Conservation (phyloP, 2,329 filamentous ascomycete genomes). For the Epichloe sibirici region DNA sequence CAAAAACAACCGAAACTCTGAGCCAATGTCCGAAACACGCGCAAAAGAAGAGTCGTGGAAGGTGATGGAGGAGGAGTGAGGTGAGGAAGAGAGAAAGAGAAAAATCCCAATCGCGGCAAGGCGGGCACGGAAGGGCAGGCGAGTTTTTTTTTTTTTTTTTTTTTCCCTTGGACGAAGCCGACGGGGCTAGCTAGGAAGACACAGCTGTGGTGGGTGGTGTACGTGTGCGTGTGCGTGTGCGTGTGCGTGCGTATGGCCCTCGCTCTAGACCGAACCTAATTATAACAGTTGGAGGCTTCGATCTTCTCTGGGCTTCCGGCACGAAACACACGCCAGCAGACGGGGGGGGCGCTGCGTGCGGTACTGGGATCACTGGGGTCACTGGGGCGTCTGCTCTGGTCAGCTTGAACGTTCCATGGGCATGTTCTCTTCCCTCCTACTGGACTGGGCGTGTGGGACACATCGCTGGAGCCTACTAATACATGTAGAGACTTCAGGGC, state of each 20-base stretch:
- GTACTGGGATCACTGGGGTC: no score
- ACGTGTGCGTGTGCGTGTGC: neutral
- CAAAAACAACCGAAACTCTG: conserved; percentile 34
- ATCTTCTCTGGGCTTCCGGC: conserved; percentile 1
- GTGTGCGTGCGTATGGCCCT: neutral
- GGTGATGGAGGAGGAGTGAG: conserved; percentile 20
- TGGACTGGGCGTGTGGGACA: neutral
- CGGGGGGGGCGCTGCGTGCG: neutral
- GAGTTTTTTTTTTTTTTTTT: conserved; percentile 20
- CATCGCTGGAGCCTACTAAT: neutral
- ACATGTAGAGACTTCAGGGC: neutral
- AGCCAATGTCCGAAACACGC: conserved; percentile 32
- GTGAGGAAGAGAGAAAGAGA: conserved; percentile 11
- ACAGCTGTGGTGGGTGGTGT: neutral
- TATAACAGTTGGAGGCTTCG: neutral
- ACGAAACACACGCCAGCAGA: neutral
- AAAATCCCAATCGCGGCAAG: conserved; percentile 20
- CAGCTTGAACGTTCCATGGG: no score
- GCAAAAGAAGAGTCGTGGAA: conserved; percentile 34
- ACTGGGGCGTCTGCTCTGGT: neutral
- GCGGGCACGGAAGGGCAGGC: conserved; percentile 22
- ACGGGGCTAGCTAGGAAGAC: conserved; percentile 1
- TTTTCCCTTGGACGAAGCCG: conserved; percentile 10
- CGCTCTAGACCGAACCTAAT: neutral
- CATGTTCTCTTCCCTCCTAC: neutral